Evolutionary conservation across 768 basidiomycete species (phyloP), one percentile per base, ranked within the genome.

Genomic region (Lepiota subincarnata): DNA sequence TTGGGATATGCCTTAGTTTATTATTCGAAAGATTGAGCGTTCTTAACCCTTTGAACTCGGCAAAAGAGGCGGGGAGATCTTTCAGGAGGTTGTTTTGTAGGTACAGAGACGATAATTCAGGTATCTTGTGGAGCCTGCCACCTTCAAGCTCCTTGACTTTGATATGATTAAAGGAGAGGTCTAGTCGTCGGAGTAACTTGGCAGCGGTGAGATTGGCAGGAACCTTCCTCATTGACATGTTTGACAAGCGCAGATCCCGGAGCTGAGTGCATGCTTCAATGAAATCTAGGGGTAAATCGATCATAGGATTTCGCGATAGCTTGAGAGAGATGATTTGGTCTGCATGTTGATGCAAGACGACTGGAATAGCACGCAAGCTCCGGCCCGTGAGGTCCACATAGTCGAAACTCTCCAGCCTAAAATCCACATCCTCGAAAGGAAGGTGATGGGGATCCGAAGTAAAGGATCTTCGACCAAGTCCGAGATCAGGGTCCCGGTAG

Each of bases 271-370:
- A 96, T 4, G 87, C 82, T 68, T 97, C 91, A 53, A 97, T 87
- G 65, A 99, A 99, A 69, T 98, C 97, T 46, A 92, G 84, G 0
- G 96, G 97, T 34, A 98, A 87, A 67, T 98, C 95, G 50, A 95
- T 80, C 82, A 96, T 92, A 2, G 95, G 93, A 65, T 98, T 99
- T 40, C 90, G 84, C 3, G 93, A 96, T 12, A 98, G 80, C 56
- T 89, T 90, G 55, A 98, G 86, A 37, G 79, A 84, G 54, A 89
- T 74, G 62, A 99, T 94, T 20, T 81, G 80, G 59, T 88, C 84
- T 1, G 94, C 93, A 55, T 92, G 83, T 50, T 82, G 79, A 67
- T 99, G 88, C 11, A 98, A 76, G 54, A 83, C 75, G 59, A 96
- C 85, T 0, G 97, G 97, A 43, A 98, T 88, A 3, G 93, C 89